Evolutionary conservation across 345 rosid genomes (phyloP).

Genomic region (Murraya paniculata): DNA sequence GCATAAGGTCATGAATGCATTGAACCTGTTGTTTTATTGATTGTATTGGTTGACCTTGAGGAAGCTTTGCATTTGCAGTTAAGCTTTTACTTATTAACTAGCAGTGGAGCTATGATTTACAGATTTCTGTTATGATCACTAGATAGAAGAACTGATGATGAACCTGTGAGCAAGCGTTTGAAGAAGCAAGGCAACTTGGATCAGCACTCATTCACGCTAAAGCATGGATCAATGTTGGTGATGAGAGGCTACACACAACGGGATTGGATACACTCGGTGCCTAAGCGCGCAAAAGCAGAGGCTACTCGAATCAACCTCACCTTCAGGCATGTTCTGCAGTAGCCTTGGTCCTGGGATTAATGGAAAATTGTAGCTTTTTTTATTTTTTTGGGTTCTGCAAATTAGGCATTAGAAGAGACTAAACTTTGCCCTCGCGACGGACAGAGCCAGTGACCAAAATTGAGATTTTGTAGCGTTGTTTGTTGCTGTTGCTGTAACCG

Average conservation of each 20-base stretch:
- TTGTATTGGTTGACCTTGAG: no score
- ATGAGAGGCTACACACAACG: conserved; percentile 88
- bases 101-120: neutral
- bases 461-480: neutral
- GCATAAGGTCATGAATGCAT: neutral
- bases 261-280: conserved; percentile 91
- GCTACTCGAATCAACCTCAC: conserved; percentile 76
- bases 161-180: conserved; percentile 50
- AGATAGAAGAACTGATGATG: conserved; percentile 39
- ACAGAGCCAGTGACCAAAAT: neutral
- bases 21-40: neutral
- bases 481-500: neutral
- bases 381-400: no score
- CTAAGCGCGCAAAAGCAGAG: conserved; percentile 66
- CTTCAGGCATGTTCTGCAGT: conserved; percentile 51
- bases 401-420: no score
- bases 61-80: no score
- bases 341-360: neutral
- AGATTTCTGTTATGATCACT: conserved; percentile 2
- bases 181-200: conserved; percentile 37
- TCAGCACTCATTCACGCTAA: conserved; percentile 54
- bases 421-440: neutral
- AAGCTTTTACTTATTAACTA: no score
- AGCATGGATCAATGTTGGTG: conserved; percentile 80
- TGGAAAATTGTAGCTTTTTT: neutral